A percentile compares a stretch with the other conserved stretches of the same genome.
These are phyloP conservation scores for Chlamydomonas applanata DNA, from an alignment of 139 green algal species.

Conservation along the genomic window DNA sequence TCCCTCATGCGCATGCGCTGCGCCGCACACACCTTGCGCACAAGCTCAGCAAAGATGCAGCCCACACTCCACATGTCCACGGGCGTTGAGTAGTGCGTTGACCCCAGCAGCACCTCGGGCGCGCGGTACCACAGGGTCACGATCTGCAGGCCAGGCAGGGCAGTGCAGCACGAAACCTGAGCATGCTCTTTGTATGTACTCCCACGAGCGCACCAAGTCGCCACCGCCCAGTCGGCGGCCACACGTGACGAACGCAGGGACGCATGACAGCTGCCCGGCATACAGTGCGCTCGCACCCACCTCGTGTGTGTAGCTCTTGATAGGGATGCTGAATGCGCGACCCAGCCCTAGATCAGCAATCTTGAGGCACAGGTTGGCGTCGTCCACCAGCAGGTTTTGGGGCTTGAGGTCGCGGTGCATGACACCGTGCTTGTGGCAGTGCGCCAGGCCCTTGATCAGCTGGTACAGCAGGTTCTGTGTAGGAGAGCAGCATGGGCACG, in stretches of 20 bases:
- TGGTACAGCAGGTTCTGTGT: constrained; percentile 95
- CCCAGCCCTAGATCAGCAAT: constrained; percentile 97
- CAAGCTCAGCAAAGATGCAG: constrained; percentile 97
- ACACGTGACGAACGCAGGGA: no score
- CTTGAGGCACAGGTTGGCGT: constrained; percentile 77
- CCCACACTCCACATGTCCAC: constrained; percentile 98
- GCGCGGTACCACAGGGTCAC: constrained; percentile 99
- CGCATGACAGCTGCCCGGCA: no score
- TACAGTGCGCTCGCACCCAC: constrained; percentile 35
- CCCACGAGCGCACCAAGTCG: no score
- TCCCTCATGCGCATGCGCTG: no score
- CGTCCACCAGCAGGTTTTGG: constrained; percentile 95
- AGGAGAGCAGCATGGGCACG: no score
- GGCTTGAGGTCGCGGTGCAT: constrained; percentile 98
- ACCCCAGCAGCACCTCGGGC: constrained; percentile 95
- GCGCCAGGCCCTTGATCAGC: constrained; percentile 89
- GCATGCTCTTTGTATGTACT: no score
- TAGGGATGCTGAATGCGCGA: constrained; percentile 94
- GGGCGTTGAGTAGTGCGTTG: constrained; percentile 91
- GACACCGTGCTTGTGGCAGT: constrained; percentile 95
- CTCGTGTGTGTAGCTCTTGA: constrained; percentile 99
- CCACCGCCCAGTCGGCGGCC: no score
- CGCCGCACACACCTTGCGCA: constrained; percentile 40
- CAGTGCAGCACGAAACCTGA: no score
- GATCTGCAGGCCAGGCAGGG: constrained; percentile 60